phyloP scores from a whole-genome alignment of 495 filamentous ascomycete species.

The Annulohypoxylon nitens region DNA sequence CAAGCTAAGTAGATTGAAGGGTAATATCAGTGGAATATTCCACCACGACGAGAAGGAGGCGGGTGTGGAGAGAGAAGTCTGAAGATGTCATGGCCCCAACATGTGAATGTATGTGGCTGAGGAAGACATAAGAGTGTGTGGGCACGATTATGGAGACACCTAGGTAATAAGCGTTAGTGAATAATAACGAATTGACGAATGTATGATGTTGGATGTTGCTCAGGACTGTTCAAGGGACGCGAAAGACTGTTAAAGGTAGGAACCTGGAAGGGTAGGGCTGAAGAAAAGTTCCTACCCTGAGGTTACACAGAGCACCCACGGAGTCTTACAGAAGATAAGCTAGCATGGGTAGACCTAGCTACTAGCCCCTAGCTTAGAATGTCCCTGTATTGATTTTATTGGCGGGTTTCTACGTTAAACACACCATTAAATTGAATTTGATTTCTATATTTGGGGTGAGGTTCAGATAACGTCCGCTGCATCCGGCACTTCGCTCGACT shows the following conservation, averaged over 20 bases:
- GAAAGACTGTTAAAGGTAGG: too few relatives aligned
- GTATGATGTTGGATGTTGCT: not conserved
- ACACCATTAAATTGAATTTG: not conserved
- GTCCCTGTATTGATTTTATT: not conserved
- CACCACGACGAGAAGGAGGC: constrained; percentile 69
- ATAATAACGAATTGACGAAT: not conserved
- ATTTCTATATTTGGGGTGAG: constrained; percentile 6
- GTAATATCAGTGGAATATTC: constrained; percentile 65
- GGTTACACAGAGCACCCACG: not conserved
- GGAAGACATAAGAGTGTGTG: not conserved
- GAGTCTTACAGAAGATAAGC: not conserved
- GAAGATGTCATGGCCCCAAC: constrained; percentile 3
- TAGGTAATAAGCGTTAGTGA: not conserved
- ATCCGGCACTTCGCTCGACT: not conserved
- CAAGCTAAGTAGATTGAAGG: constrained; percentile 66
- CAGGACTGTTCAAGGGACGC: not conserved
- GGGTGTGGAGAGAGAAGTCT: constrained; percentile 73
- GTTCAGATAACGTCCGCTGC: constrained; percentile 1
- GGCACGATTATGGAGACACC: not conserved
- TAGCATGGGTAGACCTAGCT: not conserved
- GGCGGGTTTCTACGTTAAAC: not conserved
- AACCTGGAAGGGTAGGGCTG: not conserved
- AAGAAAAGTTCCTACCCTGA: not conserved
- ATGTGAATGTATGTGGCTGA: not conserved
- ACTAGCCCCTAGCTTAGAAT: not conserved